Evolutionary conservation across 371 early-diverging fungal genomes (phyloP).

Genomic region (Chytridium lagenaria): DNA sequence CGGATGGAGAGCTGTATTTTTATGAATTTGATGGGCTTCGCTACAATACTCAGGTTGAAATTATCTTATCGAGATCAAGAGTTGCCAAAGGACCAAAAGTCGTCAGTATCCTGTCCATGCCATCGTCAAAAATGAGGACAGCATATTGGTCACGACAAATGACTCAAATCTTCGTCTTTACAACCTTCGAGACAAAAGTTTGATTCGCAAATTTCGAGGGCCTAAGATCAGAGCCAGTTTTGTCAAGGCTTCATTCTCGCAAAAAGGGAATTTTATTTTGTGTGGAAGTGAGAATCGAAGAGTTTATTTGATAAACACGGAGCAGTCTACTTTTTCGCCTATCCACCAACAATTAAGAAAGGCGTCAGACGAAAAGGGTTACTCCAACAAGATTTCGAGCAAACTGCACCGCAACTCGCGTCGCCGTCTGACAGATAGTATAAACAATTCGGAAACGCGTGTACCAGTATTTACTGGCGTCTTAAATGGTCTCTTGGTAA

Average conservation of each 20-base stretch:
- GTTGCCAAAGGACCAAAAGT: conserved; percentile 14
- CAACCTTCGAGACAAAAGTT: conserved; percentile 73
- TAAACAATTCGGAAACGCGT: not conserved
- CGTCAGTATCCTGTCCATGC: conserved; percentile 20
- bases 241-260: conserved; percentile 75
- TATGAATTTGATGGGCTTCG: conserved; percentile 72
- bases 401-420: too few species aligned
- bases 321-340: conserved; percentile 37
- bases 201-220: conserved; percentile 80
- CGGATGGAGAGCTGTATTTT: conserved; percentile 72
- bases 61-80: conserved; percentile 46
- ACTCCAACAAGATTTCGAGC: too few species aligned
- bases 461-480: not conserved
- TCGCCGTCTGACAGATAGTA: too few species aligned
- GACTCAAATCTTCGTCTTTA: conserved; percentile 83
- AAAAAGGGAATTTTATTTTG: conserved; percentile 72
- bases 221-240: conserved; percentile 68
- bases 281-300: conserved; percentile 82
- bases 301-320: conserved; percentile 77
- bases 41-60: conserved; percentile 78
- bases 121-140: conserved; percentile 35
- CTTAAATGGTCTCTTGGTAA: conserved; percentile 41
- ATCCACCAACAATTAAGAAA: too few species aligned
- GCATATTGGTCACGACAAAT: conserved; percentile 75
- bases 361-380: too few species aligned